phyloP scores from a whole-genome alignment of 2,329 filamentous ascomycete genomes.

The Hyphodiscus sp. region DNA sequence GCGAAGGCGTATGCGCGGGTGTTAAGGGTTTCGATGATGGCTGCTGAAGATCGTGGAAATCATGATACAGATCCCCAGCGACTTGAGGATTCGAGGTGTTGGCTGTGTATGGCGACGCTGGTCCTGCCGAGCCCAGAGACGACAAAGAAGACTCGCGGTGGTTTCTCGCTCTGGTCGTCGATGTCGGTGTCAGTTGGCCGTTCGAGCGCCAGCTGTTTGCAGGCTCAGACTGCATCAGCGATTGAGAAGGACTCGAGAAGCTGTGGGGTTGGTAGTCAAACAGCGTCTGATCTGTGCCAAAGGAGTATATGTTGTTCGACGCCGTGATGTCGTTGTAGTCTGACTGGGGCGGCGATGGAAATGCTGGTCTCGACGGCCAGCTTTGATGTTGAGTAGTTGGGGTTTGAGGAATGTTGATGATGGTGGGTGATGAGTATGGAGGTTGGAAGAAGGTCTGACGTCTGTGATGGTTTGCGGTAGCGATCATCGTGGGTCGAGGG shows the following conservation, averaged over 20 bases:
- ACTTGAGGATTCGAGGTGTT: constrained; percentile 53
- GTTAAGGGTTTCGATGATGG: constrained; percentile 28
- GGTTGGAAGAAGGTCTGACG: constrained; percentile 5
- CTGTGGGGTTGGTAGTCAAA: constrained; percentile 21
- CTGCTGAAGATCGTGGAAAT: constrained; percentile 30
- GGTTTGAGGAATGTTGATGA: constrained; percentile 8
- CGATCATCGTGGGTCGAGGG: not conserved
- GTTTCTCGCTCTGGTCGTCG: constrained; percentile 33
- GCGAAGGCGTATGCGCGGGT: constrained; percentile 28
- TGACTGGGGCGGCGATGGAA: not conserved
- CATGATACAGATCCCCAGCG: constrained; percentile 40
- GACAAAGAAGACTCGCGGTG: constrained; percentile 56
- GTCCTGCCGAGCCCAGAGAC: constrained; percentile 53
- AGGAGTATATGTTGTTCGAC: constrained; percentile 16
- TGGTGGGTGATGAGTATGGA: constrained; percentile 3
- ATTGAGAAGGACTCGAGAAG: constrained; percentile 16
- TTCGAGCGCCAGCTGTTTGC: constrained; percentile 25
- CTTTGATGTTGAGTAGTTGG: constrained; percentile 5
- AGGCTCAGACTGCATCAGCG: constrained; percentile 28
- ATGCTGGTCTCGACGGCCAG: constrained; percentile 6
- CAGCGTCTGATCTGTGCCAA: constrained; percentile 20
- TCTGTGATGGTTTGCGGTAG: constrained; percentile 2
- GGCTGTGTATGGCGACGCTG: constrained; percentile 50
- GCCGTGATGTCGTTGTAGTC: constrained; percentile 15
- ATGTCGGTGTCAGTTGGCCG: constrained; percentile 30